A percentile compares a stretch with the other conserved stretches of the same genome.
These are phyloP conservation scores for Plectranthus barbatus DNA, from an alignment of 257 asterid species.

Conservation along the genomic window DNA sequence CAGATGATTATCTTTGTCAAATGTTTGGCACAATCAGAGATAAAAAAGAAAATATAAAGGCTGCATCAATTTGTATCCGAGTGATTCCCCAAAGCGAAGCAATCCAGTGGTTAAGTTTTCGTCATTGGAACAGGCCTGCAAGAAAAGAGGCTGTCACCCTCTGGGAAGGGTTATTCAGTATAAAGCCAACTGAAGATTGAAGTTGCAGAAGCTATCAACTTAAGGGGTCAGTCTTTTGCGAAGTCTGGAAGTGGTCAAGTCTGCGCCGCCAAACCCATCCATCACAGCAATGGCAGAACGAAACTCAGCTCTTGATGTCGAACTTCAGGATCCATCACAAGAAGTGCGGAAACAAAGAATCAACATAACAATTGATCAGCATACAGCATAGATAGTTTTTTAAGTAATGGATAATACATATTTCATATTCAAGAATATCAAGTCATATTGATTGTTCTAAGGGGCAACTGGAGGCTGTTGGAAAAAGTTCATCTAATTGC, in stretches of 20 bases:
- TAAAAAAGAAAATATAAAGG: too few species aligned
- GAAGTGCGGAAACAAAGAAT: not conserved
- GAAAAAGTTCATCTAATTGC: not conserved
- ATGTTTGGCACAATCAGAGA: too few species aligned
- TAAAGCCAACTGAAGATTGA: too few species aligned
- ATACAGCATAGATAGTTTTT: not conserved
- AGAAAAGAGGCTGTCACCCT: too few species aligned
- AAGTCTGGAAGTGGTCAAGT: conserved; percentile 51
- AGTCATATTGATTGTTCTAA: not conserved
- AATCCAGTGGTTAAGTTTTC: too few species aligned
- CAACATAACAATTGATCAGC: not conserved
- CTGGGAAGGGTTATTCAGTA: too few species aligned
- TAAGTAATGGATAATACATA: not conserved
- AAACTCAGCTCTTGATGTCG: conserved; percentile 78
- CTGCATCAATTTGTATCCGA: not conserved
- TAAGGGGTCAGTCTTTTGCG: conserved; percentile 31
- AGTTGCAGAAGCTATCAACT: not conserved
- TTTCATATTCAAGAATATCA: not conserved
- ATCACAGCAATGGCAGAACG: conserved; percentile 50
- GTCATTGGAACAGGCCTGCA: too few species aligned
- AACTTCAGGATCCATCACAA: conserved; percentile 31
- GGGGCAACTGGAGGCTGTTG: not conserved
- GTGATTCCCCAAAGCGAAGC: not conserved
- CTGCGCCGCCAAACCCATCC: conserved; percentile 93
- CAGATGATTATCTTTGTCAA: too few species aligned